Conservation (phyloP, 768 basidiomycete species). For the Boletus eberwhitei region DNA sequence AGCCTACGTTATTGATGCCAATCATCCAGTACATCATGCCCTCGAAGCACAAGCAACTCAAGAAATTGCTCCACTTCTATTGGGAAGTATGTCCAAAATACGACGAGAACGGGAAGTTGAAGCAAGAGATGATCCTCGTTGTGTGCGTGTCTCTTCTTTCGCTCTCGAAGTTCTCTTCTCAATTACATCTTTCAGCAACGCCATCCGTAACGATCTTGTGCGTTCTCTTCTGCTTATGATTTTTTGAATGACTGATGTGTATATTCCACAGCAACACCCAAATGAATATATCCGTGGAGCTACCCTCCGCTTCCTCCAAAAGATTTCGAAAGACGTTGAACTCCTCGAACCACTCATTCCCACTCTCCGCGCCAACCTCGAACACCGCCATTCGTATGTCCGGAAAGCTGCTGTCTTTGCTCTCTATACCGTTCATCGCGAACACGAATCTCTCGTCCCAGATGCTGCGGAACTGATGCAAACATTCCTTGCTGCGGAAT, state of each 20-base stretch:
- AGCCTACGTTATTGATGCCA: constrained; percentile 95
- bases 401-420: constrained; percentile 99
- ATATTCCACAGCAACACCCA: constrained; percentile 81
- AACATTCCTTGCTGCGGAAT: constrained; percentile 94
- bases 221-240: constrained; percentile 27
- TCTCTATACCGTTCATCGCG: constrained; percentile 89
- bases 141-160: constrained; percentile 58
- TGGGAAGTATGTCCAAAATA: constrained; percentile 99
- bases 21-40: constrained; percentile 98
- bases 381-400: constrained; percentile 97
- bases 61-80: constrained; percentile 94
- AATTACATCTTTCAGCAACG: constrained; percentile 58
- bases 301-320: constrained; percentile 94
- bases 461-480: constrained; percentile 95
- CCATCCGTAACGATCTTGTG: constrained; percentile 95
- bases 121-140: constrained; percentile 99
- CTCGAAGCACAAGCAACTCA: constrained; percentile 90
- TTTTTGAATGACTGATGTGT: background rate
- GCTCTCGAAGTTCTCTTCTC: constrained; percentile 7
- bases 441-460: constrained; percentile 92
- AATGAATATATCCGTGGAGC: constrained; percentile 99
- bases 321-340: constrained; percentile 89
- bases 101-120: constrained; percentile 94
- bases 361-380: constrained; percentile 88
- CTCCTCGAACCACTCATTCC: constrained; percentile 95